Evolutionary conservation across 1,284 basidiomycete species (phyloP), one percentile per base, ranked within the genome.

Genomic region (Mrakiaceae sp.): DNA sequence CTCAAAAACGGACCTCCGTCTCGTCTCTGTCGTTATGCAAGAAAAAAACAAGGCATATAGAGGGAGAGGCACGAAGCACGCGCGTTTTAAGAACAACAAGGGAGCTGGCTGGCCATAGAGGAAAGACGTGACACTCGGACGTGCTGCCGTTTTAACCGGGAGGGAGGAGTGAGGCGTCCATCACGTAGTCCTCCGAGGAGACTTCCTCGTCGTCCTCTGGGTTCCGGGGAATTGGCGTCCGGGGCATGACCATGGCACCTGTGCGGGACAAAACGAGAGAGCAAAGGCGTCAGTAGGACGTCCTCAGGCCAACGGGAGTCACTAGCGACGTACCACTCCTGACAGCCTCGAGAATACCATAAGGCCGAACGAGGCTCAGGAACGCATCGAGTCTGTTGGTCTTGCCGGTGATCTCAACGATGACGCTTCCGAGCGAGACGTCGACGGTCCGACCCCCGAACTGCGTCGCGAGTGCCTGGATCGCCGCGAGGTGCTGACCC

Each of bases 181-280:
- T 80, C 16, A 76, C 78, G 54, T 80, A 83, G 48, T 74, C 78
- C 57, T 79, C 79, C 39, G 81, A 83, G 2, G 74, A 72, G 12
- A 71, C 69, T 8, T 73, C 75, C 5, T 79, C 79, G 4, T 77
- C 76, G 8, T 88, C 87, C 58, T 89, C 87, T 7, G 81, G 78
- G 50, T 83, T 79, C 48, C 80, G 75, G 43, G 82, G 79, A 71
- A 96, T 88, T 3, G 93, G 93, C 43, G 92, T 94, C 68, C 94
- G 84, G 8, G 93, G 93, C 86, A 97, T 94, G 40, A 90, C 91
- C 93, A 97, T 97, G 58, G 90, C 79, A 74, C 91, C 90, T 93
- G 70, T 27, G 52, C 42, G 46, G 56, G 66, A 8, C 52, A 14
- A 27, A 48, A 63, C 48, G 5, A 63, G 50, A 64, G 27, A 27